Base-by-base conservation (phyloP, 495 filamentous ascomycete species). In the Neurospora intermedia region DNA sequence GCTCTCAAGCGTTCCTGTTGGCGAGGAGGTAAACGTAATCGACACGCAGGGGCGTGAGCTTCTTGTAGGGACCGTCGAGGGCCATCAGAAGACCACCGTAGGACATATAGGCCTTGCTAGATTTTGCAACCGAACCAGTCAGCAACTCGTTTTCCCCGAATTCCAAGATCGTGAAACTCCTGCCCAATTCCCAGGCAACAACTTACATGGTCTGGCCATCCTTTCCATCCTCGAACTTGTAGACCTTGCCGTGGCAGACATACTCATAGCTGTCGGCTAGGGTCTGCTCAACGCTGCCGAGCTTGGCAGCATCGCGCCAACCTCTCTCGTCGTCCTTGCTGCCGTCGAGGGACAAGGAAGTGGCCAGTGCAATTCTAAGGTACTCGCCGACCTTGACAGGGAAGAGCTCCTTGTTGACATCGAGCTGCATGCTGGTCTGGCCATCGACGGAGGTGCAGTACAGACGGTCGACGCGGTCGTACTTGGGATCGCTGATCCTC, bases 241-340 rank as follows among this genome's bases (percentile, higher is more conserved):
- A 99, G 43, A 97, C 91, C 89, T 98, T 98, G 74, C 96, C 96
- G 82, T 97, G 90, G 82, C 94, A 97, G 66, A 98, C 96, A 81
- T 99, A 99, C 77, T 99, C 96, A 74, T 90, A 99, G 81, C 92
- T 89, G 81, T 98, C 94, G 27, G 96, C 94, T 46, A 99, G 84
- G 13, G 89, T 93, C 70, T 88, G 83, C 80, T 97, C 93, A 73
- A 72, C 78, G 42, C 72, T 70, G 18, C 83, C 82, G n/a, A 76
- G 76, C 81, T 89, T 86, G 75, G 85, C 87, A 38, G 90, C 86
- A 69, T 94, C 92, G 78, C 93, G 89, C 94, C 94, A 97, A 62
- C 94, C 92, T 76, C 85, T 86, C 73, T 84, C 84, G 72, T 88
- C 87, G 76, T 89, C 87, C 82, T 91, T 93, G 73, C 80, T 84